A percentile compares a stretch with the other conserved stretches of the same genome.
Conservation (phyloP, 495 filamentous ascomycete genomes). For the Ascodesmis nigricans region DNA sequence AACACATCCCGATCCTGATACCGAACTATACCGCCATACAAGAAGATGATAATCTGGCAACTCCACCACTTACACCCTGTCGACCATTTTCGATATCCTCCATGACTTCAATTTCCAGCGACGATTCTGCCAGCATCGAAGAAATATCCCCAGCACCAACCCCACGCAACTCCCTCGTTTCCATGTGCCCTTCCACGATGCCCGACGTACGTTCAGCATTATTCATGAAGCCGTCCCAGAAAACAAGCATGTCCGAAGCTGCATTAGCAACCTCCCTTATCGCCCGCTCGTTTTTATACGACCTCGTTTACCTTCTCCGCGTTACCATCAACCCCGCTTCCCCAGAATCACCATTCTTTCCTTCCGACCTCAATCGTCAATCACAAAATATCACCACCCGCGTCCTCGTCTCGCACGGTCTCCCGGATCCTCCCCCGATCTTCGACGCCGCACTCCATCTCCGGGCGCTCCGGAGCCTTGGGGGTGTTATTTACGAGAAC, state of each 20-base stretch:
- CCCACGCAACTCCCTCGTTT: too few species aligned
- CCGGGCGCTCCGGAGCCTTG: slow-evolving; percentile 18
- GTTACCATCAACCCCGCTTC: slow-evolving; percentile 8
- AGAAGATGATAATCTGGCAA: too few species aligned
- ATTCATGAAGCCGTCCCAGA: too few species aligned
- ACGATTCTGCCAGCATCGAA: too few species aligned
- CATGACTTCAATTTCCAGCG: too few species aligned
- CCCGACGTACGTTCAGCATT: too few species aligned
- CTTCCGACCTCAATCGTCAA: slow-evolving; percentile 5
- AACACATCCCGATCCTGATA: too few species aligned
- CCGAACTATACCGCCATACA: too few species aligned
- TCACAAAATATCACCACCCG: slow-evolving; percentile 11
- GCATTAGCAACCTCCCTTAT: slow-evolving; percentile 23
- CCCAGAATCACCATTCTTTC: background rate
- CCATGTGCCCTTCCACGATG: too few species aligned
- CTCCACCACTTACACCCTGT: too few species aligned
- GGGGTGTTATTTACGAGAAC: slow-evolving; percentile 21
- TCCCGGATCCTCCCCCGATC: slow-evolving; percentile 19
- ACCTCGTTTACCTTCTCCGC: slow-evolving; percentile 22
- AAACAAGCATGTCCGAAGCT: slow-evolving; percentile 19
- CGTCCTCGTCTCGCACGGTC: slow-evolving; percentile 21
- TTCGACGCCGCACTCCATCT: slow-evolving; percentile 21
- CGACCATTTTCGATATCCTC: too few species aligned
- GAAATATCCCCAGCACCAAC: too few species aligned
- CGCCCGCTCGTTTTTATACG: slow-evolving; percentile 20